These are phyloP conservation scores for Dactylellina sp. DNA, from an alignment of 2,329 filamentous ascomycete species.

Conservation along the genomic window DNA sequence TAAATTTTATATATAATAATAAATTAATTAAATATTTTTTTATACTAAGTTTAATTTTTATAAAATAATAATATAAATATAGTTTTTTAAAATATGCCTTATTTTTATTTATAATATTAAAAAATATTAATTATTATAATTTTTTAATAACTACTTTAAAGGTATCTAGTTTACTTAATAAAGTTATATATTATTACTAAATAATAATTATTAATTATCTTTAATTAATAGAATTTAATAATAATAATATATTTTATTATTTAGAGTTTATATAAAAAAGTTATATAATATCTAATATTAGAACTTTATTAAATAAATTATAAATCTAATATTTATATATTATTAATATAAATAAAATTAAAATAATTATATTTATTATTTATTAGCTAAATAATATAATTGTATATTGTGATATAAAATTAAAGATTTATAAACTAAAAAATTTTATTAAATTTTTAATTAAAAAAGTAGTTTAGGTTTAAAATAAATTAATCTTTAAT, in stretches of 20 bases:
- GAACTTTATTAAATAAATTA: constrained; percentile 10
- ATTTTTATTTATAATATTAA: constrained; percentile 14
- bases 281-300: constrained; percentile 1
- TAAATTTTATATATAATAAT: constrained; percentile 9
- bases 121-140: constrained; percentile 14
- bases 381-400: constrained; percentile 14
- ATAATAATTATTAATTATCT: constrained; percentile 8
- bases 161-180: neutral
- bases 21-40: constrained; percentile 5
- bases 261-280: constrained; percentile 6
- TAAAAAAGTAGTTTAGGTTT: constrained; percentile 6
- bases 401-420: neutral
- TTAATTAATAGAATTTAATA: neutral
- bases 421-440: constrained; percentile 13
- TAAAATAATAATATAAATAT: neutral
- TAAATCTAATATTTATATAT: neutral
- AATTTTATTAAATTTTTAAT: constrained; percentile 14
- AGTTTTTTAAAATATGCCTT: constrained; percentile 10
- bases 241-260: neutral
- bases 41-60: constrained; percentile 1
- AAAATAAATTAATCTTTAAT: constrained; percentile 14
- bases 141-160: constrained; percentile 5
- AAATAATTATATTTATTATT: constrained; percentile 5
- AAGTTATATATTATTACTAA: constrained; percentile 7
- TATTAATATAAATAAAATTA: constrained; percentile 10